phyloP scores from a whole-genome alignment of 1,284 basidiomycete genomes.

The Fomitiporia mediterranea region DNA sequence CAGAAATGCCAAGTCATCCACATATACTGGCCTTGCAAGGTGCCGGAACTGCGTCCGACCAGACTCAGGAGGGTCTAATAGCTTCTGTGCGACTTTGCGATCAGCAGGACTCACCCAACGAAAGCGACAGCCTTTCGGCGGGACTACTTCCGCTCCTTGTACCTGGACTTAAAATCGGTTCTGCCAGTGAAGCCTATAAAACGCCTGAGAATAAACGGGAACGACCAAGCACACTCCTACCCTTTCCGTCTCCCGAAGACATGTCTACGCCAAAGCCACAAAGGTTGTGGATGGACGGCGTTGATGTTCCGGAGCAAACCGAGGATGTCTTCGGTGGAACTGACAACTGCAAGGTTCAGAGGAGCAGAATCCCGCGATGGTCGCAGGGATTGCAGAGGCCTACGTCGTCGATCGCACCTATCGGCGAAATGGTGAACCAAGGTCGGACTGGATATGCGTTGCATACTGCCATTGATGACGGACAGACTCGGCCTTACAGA shows the following conservation, averaged over 20 bases:
- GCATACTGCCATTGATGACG: conserved; percentile 27
- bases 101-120: conserved; percentile 37
- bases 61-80: too few relatives aligned
- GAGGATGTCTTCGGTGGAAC: too few relatives aligned
- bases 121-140: conserved; percentile 65
- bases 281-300: too few relatives aligned
- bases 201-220: conserved; percentile 29
- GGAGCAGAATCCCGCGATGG: too few relatives aligned
- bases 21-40: too few relatives aligned
- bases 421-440: too few relatives aligned
- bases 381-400: too few relatives aligned
- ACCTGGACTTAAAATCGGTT: conserved; percentile 56
- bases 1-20: too few relatives aligned
- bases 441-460: too few relatives aligned
- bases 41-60: too few relatives aligned
- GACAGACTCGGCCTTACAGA: conserved; percentile 11
- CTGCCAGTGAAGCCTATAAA: conserved; percentile 48
- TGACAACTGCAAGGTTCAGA: background rate
- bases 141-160: conserved; percentile 61
- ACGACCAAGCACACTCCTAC: conserved; percentile 21
- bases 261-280: conserved; percentile 48
- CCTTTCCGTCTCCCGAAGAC: conserved; percentile 48
- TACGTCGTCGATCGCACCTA: too few relatives aligned
- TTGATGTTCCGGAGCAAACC: too few relatives aligned
- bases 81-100: conserved; percentile 30